A percentile compares a stretch with the other conserved stretches of the same genome.
Evolutionary conservation across 768 basidiomycete species (phyloP).

Genomic region (Tulasnella sp.): DNA sequence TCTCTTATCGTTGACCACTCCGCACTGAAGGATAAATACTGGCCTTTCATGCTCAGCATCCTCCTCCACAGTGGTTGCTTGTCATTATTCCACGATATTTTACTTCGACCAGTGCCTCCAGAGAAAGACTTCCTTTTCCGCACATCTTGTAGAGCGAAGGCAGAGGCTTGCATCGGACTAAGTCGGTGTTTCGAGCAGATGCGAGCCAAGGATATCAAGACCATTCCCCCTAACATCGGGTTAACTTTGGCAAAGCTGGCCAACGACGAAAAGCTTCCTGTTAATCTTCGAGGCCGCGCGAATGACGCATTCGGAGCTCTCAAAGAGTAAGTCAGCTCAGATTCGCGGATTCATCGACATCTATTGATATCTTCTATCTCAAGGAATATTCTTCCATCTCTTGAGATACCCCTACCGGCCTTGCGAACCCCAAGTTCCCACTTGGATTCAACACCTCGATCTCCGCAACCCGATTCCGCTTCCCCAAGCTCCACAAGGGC

Average conservation of each 20-base stretch:
- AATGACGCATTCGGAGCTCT: neutral
- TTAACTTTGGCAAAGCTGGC: neutral
- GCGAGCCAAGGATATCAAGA: conserved; percentile 8
- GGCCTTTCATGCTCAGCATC: conserved; percentile 24
- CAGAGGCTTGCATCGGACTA: neutral
- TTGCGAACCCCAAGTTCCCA: neutral
- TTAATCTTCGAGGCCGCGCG: neutral
- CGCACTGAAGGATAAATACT: neutral
- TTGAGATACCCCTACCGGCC: neutral
- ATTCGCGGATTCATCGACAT: neutral
- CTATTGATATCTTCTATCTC: neutral
- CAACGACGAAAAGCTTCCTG: neutral
- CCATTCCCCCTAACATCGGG: neutral
- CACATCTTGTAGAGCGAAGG: neutral
- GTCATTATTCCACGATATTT: neutral
- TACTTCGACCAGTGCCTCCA: neutral
- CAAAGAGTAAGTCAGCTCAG: neutral
- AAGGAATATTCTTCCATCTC: neutral
- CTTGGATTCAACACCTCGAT: neutral
- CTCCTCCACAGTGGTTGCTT: neutral
- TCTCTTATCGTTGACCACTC: conserved; percentile 24
- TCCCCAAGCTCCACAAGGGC: no score
- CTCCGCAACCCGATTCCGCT: neutral
- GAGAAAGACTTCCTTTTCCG: neutral
- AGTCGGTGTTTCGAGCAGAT: conserved; percentile 20